Base-by-base conservation (phyloP, 441 rosid species). In the Populus hybrid region DNA sequence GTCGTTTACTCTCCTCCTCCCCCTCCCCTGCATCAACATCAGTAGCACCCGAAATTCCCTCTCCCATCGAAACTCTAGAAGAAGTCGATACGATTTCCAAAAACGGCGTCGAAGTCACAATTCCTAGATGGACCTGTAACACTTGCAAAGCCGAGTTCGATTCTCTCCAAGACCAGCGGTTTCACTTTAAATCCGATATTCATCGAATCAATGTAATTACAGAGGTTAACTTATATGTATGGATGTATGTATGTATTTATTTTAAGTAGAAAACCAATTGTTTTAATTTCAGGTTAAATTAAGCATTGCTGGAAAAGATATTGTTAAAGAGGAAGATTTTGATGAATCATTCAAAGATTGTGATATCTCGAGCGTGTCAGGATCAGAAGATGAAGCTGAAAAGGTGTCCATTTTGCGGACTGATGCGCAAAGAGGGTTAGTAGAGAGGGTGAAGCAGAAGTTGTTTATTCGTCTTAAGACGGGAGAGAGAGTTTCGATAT, bases 301-400 rank as follows among this genome's bases (percentile, higher is more conserved):
- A 73, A 90, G 90, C 65, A 53, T 90, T 80, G 97, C 98, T 67
- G 99, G 98, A 67, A 95, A 90, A 82, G 80, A 84, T 73, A 87
- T 85, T 9, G 85, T 92, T 77, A 90, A 88, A 66, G 98, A 95
- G 84, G 97, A 95, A 74, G 97, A 94, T 79, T 88, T 94, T 72
- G 97, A 91, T 84, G 97, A 89, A 67, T 87, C 90, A 7, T 88
- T 92, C 74, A 89, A 84, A 63, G 98, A 92, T 81, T 93, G 78
- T 34, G 99, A 95, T 77, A 86, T 95, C 28, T 95, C 98, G 10
- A 95, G 99, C 79, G 89, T 95, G 72, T 95, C 99, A 32, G 99
- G 99, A 67, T 95, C 98, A 6, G 99, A 95, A 83, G 98, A 95
- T 88, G 99, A 95, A 86, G 78, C 82, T 65, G 95, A 90, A 12